A percentile compares a stretch with the other conserved stretches of the same genome.
Evolutionary conservation across 345 rosid genomes (phyloP).

Genomic region (Salix arbutifolia): DNA sequence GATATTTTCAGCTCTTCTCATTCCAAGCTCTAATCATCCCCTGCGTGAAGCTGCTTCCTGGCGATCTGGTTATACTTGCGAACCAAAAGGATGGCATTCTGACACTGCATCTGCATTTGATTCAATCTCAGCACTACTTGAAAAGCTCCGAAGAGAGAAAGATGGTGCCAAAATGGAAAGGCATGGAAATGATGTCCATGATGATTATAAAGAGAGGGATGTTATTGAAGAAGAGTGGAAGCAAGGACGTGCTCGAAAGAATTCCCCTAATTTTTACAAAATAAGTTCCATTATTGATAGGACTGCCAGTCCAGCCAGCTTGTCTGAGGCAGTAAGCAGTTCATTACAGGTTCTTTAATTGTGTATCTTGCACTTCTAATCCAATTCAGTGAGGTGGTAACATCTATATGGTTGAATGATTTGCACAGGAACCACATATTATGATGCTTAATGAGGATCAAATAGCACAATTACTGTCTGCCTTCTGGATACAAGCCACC

Average conservation of each 20-base stretch:
- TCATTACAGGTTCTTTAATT: neutral
- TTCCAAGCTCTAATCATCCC: conserved; percentile 51
- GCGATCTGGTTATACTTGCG: conserved; percentile 53
- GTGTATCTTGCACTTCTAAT: neutral
- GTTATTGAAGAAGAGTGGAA: conserved; percentile 44
- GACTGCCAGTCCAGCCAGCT: conserved; percentile 41
- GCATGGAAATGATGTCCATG: conserved; percentile 35
- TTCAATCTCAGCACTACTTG: conserved; percentile 71
- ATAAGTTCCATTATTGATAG: conserved; percentile 68
- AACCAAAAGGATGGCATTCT: conserved; percentile 62
- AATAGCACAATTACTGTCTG: conserved; percentile 74
- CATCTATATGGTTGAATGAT: conserved; percentile 9
- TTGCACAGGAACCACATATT: conserved; percentile 59
- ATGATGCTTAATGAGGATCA: conserved; percentile 86
- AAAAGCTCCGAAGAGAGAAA: conserved; percentile 78
- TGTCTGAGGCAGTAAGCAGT: conserved; percentile 44
- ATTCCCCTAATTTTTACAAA: conserved; percentile 59
- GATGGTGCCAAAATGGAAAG: conserved; percentile 50
- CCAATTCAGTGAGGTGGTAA: neutral
- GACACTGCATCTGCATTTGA: conserved; percentile 62
- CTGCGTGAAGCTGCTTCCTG: conserved; percentile 51
- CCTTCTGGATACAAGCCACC: conserved; percentile 79
- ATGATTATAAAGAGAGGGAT: conserved; percentile 45
- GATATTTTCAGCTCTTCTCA: conserved; percentile 74
- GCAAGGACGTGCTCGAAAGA: conserved; percentile 42